Evolutionary conservation across 2,329 filamentous ascomycete genomes (phyloP).

Genomic region (Exophiala bonariae): DNA sequence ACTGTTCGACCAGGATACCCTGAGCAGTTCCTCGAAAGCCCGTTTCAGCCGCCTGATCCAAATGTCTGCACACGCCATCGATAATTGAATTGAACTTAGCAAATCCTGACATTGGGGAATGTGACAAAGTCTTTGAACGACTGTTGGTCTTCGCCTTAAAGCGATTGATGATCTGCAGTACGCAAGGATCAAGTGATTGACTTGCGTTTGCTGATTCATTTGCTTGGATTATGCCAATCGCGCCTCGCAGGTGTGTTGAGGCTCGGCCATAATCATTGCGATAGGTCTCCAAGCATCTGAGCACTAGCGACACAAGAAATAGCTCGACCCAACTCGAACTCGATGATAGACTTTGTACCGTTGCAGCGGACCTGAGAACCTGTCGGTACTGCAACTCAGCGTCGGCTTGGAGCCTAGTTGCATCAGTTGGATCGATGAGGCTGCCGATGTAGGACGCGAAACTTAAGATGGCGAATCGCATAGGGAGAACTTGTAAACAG

Average conservation of each 20-base stretch:
- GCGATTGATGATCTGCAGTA: background rate
- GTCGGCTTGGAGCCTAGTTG: background rate
- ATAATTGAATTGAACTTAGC: background rate
- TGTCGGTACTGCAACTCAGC: background rate
- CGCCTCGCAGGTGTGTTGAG: background rate
- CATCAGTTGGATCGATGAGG: background rate
- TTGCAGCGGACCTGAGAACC: background rate
- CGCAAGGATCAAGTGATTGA: background rate
- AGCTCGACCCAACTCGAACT: background rate
- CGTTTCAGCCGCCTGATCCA: background rate
- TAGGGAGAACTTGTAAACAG: background rate
- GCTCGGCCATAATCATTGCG: background rate
- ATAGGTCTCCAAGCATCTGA: constrained; percentile 1
- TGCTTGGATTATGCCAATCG: background rate
- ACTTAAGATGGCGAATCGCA: background rate
- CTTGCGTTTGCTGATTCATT: background rate
- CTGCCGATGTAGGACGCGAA: background rate
- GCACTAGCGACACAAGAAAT: background rate
- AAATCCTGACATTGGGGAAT: background rate
- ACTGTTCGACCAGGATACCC: background rate
- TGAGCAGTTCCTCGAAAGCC: background rate
- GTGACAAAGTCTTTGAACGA: background rate
- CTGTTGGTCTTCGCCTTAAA: background rate
- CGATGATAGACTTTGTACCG: background rate
- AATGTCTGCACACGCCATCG: background rate